phyloP scores from a whole-genome alignment of 148 eudicot species.

The Silene conica region DNA sequence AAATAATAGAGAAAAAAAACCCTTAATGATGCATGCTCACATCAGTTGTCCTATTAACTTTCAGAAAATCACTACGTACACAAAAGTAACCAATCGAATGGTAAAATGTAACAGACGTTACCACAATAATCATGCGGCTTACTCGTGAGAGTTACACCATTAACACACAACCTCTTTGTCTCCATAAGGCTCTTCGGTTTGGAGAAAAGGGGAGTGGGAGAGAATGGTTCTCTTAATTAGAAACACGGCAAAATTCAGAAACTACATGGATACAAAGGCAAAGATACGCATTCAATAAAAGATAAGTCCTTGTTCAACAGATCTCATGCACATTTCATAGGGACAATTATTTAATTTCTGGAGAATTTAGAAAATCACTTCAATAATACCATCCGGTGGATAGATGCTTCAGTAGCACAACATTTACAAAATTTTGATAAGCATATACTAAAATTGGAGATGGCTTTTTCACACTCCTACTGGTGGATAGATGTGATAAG shows the following conservation, averaged over 20 bases:
- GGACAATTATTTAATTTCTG: too few relatives aligned
- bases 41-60: slow-evolving; percentile 13
- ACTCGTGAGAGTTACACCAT: slow-evolving; percentile 2
- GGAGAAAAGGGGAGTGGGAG: not conserved
- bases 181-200: not conserved
- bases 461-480: not conserved
- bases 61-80: not conserved
- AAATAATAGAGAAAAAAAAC: slow-evolving; percentile 16
- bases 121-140: not conserved
- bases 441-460: not conserved
- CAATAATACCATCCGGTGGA: not conserved
- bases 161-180: not conserved
- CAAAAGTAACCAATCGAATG: not conserved
- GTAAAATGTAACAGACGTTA: not conserved
- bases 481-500: not conserved
- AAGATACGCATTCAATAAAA: not conserved
- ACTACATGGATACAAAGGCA: not conserved
- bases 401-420: not conserved
- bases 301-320: not conserved
- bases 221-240: not conserved
- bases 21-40: not conserved
- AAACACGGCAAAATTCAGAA: not conserved
- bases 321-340: not conserved
- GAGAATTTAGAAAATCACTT: not conserved
- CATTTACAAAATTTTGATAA: not conserved